Conservation (phyloP, 2,329 filamentous ascomycete genomes). For the Pseudopithomyces chartarum region DNA sequence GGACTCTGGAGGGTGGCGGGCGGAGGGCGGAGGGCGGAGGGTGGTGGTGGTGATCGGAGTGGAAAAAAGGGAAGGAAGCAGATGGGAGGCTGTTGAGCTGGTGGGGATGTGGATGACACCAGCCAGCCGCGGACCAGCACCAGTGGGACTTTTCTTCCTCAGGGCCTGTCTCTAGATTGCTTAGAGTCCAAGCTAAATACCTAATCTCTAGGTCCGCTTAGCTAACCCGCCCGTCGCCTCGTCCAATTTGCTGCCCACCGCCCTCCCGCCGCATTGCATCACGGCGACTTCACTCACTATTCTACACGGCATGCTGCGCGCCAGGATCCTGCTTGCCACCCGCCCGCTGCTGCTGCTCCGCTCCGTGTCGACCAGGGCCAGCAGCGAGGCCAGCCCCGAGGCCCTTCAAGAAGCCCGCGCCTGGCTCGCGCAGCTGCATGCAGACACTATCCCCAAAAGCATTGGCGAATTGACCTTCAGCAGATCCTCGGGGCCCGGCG, state of each 20-base stretch:
- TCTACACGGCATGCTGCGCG: conserved; percentile 1
- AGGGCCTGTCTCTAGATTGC: not conserved
- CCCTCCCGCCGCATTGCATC: conserved; percentile 9
- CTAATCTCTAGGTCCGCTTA: not conserved
- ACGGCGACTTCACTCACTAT: conserved; percentile 16
- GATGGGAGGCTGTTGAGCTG: not conserved
- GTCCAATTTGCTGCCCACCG: not conserved
- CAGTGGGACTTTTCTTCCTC: conserved; percentile 1
- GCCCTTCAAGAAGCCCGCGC: conserved; percentile 53
- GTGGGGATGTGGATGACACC: conserved; percentile 1
- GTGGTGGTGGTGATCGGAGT: too few relatives aligned
- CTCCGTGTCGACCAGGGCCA: conserved; percentile 6
- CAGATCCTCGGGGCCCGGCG: conserved; percentile 67
- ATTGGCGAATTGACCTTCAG: conserved; percentile 66
- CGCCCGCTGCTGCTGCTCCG: conserved; percentile 3
- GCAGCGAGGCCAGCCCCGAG: conserved; percentile 25
- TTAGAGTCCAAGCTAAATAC: too few relatives aligned
- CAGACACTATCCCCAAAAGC: conserved; percentile 59
- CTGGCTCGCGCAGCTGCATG: conserved; percentile 61
- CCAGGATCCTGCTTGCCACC: conserved; percentile 9
- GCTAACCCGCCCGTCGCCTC: not conserved
- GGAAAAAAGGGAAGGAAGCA: not conserved
- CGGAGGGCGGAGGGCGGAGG: not conserved
- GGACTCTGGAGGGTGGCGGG: not conserved
- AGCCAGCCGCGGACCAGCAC: not conserved